These are phyloP conservation scores for Physaria fendleri DNA, from an alignment of 345 rosid genomes.

Conservation along the genomic window DNA sequence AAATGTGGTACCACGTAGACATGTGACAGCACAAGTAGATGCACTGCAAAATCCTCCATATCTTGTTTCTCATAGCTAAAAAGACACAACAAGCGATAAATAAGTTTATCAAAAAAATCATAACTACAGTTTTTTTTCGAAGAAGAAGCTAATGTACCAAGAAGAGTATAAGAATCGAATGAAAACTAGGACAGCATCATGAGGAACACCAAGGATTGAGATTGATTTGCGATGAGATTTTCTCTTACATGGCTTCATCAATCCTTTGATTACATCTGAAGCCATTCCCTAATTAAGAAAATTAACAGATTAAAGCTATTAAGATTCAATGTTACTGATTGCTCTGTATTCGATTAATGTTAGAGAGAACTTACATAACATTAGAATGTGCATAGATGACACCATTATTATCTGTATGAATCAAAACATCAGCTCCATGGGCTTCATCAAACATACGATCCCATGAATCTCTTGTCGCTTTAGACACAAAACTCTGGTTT, in stretches of 20 bases:
- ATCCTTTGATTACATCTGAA: constrained; percentile 67
- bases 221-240: constrained; percentile 38
- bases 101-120: not conserved
- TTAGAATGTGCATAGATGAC: constrained; percentile 61
- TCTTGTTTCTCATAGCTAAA: constrained; percentile 67
- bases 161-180: constrained; percentile 75
- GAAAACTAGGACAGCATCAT: constrained; percentile 66
- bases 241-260: constrained; percentile 52
- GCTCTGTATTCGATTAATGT: not conserved
- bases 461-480: constrained; percentile 51
- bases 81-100: constrained; percentile 13
- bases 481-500: constrained; percentile 24
- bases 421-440: constrained; percentile 56
- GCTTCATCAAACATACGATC: constrained; percentile 73
- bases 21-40: constrained; percentile 71
- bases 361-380: constrained; percentile 54
- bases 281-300: constrained; percentile 55
- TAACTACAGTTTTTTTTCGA: not conserved
- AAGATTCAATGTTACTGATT: not conserved
- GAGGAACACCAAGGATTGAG: constrained; percentile 67
- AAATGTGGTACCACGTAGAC: constrained; percentile 56
- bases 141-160: constrained; percentile 34
- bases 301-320: not conserved
- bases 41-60: constrained; percentile 56
- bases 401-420: constrained; percentile 46